A percentile compares a stretch with the other conserved stretches of the same genome.
These are phyloP conservation scores for Silene uniflora DNA, from an alignment of 148 eudicot species.

Conservation along the genomic window DNA sequence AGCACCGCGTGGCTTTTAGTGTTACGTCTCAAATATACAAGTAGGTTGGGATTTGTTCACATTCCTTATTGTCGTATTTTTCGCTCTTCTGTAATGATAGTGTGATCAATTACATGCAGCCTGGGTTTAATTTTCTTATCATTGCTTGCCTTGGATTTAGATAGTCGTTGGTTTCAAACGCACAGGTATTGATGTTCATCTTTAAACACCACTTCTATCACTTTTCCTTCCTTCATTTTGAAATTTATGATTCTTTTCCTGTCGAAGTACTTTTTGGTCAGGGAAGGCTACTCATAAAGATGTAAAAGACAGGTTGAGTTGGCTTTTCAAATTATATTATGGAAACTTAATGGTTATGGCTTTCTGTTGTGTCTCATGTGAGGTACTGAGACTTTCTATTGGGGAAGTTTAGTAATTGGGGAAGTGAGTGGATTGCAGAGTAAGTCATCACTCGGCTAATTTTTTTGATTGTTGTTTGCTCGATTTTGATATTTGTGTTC, in stretches of 20 bases:
- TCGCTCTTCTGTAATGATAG: constrained; percentile 17
- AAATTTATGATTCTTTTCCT: constrained; percentile 19
- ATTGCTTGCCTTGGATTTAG: constrained; percentile 87
- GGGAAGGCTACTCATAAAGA: constrained; percentile 93
- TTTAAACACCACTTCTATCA: background rate
- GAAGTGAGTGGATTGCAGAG: too few relatives aligned
- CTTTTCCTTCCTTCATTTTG: background rate
- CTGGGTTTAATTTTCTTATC: constrained; percentile 80
- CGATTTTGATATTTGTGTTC: too few relatives aligned
- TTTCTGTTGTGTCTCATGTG: constrained; percentile 92
- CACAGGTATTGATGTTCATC: constrained; percentile 56
- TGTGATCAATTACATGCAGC: constrained; percentile 37
- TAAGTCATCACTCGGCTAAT: too few relatives aligned
- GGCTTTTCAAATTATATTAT: constrained; percentile 85
- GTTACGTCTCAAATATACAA: constrained; percentile 83
- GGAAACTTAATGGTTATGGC: constrained; percentile 85
- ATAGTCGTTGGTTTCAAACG: constrained; percentile 98
- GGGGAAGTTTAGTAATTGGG: too few relatives aligned
- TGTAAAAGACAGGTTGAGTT: constrained; percentile 82
- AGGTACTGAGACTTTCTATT: constrained; percentile 40
- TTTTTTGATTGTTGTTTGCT: too few relatives aligned
- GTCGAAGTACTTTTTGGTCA: constrained; percentile 82
- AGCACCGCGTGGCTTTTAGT: constrained; percentile 93
- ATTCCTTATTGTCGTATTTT: background rate
- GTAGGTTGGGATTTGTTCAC: constrained; percentile 30